phyloP scores from a whole-genome alignment of 2,329 filamentous ascomycete genomes.

The Zasmidium citrigriseum region DNA sequence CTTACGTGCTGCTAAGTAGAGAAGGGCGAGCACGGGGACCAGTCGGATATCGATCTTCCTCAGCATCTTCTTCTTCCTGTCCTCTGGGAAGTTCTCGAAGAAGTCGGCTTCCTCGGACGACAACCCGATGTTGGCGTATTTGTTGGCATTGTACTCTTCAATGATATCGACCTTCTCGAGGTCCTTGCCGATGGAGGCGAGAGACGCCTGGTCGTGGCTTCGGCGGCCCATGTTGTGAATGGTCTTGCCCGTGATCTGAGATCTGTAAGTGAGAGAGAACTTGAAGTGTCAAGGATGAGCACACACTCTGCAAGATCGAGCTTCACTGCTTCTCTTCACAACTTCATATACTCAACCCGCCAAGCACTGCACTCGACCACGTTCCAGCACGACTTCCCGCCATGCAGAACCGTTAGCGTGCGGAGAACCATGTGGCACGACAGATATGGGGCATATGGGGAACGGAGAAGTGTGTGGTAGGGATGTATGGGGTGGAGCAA shows the following conservation, averaged over 20 bases:
- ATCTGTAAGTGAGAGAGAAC: not conserved
- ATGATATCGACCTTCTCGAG: constrained; percentile 25
- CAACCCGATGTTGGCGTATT: constrained; percentile 25
- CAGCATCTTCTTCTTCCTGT: constrained; percentile 38
- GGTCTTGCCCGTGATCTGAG: not conserved
- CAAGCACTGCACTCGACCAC: not conserved
- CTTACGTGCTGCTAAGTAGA: no score
- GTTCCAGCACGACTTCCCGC: not conserved
- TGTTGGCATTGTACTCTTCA: constrained; percentile 18
- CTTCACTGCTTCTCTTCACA: not conserved
- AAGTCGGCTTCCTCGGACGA: constrained; percentile 26
- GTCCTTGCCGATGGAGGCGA: constrained; percentile 22
- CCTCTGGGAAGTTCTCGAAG: constrained; percentile 21
- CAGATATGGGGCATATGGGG: not conserved
- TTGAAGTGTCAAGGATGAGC: not conserved
- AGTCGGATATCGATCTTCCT: constrained; percentile 53
- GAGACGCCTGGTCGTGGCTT: constrained; percentile 13
- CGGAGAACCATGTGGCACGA: constrained; percentile 8
- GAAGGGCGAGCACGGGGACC: constrained; percentile 49
- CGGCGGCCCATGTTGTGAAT: constrained; percentile 1
- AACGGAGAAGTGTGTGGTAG: not conserved
- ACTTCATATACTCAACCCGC: not conserved
- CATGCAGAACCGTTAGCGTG: not conserved
- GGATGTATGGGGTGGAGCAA: not conserved
- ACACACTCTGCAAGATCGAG: not conserved